A percentile compares a stretch with the other conserved stretches of the same genome.
Conservation (phyloP, 2,329 filamentous ascomycete species). For the Cytospora mali region DNA sequence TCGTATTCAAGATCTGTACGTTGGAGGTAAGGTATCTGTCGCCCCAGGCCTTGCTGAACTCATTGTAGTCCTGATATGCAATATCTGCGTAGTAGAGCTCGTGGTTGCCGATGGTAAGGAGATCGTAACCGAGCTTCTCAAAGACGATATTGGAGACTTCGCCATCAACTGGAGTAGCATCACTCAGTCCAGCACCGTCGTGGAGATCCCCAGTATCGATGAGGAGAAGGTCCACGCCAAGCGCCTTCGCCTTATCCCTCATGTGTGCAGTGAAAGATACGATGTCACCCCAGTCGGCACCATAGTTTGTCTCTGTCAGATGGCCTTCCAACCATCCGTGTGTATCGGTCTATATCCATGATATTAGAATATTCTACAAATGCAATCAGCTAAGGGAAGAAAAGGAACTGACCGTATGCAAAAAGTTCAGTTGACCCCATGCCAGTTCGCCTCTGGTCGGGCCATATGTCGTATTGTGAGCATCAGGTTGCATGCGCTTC, state of each 20-base stretch:
- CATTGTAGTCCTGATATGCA: constrained; percentile 62
- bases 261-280: constrained; percentile 62
- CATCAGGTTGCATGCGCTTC: constrained; percentile 52
- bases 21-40: constrained; percentile 50
- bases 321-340: constrained; percentile 65
- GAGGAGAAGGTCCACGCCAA: constrained; percentile 62
- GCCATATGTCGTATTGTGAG: constrained; percentile 45
- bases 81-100: constrained; percentile 66
- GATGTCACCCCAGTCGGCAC: constrained; percentile 68
- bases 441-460: constrained; percentile 49
- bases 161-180: constrained; percentile 61
- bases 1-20: constrained; percentile 45
- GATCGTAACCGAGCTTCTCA: constrained; percentile 45
- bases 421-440: constrained; percentile 66
- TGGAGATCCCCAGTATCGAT: constrained; percentile 68
- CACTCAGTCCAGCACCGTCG: constrained; percentile 64
- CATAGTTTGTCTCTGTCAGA: constrained; percentile 64
- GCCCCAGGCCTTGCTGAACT: constrained; percentile 59
- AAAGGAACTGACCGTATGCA: constrained; percentile 52
- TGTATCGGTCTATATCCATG: constrained; percentile 55
- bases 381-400: neutral
- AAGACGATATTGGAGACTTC: constrained; percentile 53
- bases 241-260: constrained; percentile 57
- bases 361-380: neutral
- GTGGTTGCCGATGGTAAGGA: constrained; percentile 57